These are phyloP conservation scores for Aspergillus chevalieri DNA, from an alignment of 2,329 filamentous ascomycete species.

Conservation along the genomic window DNA sequence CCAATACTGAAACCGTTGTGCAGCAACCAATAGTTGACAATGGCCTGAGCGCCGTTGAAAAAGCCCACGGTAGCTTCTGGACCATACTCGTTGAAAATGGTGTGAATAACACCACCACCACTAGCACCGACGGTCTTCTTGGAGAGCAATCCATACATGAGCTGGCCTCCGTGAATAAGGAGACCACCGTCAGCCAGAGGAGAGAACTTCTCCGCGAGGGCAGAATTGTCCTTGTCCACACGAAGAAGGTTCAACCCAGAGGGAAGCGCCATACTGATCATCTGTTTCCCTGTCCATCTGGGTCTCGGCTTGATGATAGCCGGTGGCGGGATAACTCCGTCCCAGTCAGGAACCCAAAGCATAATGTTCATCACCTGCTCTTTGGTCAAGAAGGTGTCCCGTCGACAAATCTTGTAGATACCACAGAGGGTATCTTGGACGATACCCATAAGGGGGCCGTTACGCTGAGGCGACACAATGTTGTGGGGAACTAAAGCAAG, in stretches of 20 bases:
- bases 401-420: conserved; percentile 91
- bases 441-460: conserved; percentile 97
- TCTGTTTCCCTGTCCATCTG: conserved; percentile 96
- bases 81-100: conserved; percentile 92
- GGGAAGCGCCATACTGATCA: conserved; percentile 89
- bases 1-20: conserved; percentile 97
- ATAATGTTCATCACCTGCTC: conserved; percentile 94
- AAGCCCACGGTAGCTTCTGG: conserved; percentile 82
- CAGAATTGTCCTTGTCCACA: conserved; percentile 55
- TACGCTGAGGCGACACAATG: conserved; percentile 95
- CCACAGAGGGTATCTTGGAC: conserved; percentile 96
- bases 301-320: conserved; percentile 91
- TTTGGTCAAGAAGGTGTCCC: conserved; percentile 84
- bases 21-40: conserved; percentile 94
- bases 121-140: conserved; percentile 94
- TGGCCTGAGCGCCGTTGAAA: conserved; percentile 89
- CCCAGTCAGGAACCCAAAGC: conserved; percentile 97
- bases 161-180: conserved; percentile 76
- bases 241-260: conserved; percentile 73
- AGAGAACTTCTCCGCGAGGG: conserved; percentile 48
- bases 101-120: conserved; percentile 85
- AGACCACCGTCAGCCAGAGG: conserved; percentile 71
- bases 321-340: conserved; percentile 85
- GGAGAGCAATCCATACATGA: conserved; percentile 82
- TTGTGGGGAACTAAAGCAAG: conserved; percentile 97